Evolutionary conservation across 805 yeast genomes (phyloP), one percentile per base, ranked within the genome.

Genomic region (Ogataea degrootiae): DNA sequence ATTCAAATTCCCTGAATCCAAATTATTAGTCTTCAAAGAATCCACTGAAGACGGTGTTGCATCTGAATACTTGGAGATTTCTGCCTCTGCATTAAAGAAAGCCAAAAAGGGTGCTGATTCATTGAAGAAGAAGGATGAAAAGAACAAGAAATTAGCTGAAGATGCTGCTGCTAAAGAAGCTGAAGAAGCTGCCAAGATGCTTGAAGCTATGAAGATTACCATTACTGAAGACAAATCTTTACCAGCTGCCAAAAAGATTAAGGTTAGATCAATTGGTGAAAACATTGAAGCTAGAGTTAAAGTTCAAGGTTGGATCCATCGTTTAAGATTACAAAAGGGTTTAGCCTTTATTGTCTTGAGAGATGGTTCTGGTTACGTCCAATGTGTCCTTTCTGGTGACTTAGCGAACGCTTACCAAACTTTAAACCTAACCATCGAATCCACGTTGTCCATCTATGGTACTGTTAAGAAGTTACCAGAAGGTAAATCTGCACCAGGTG

Each of bases 401-500:
- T 76, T 95, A 56, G 97, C 98, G 51, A 82, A 84, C 63, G 96
- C 97, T 42, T 82, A 85, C 70, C 83, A 80, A 68, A 91, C 98
- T 39, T 73, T 77, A 59, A 85, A 84, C 49, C 77, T 95, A 63
- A 92, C 99, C 11, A 71, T 92, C 57, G 99, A 94, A 74, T 77
- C 96, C 16, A 84, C 96, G 15, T 76, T 95, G 33, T 66, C 82
- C 43, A 70, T 94, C 49, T 86, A 78, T 65, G 99, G 99, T 70
- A 79, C 80, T 26, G 74, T 94, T 52, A 77, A 79, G 67, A 80
- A 85, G 60, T 75, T 95, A 42, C 98, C 98, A 48, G 97, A 89
- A 67, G 99, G 99, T 53, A 91, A 94, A 69, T 75, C 85, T 56
- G 99, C 99, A 9, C 97, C 97, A 49, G 98, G 98, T 54, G 96